phyloP scores from a whole-genome alignment of 2,329 filamentous ascomycete genomes.

The Monilinia fructigena region DNA sequence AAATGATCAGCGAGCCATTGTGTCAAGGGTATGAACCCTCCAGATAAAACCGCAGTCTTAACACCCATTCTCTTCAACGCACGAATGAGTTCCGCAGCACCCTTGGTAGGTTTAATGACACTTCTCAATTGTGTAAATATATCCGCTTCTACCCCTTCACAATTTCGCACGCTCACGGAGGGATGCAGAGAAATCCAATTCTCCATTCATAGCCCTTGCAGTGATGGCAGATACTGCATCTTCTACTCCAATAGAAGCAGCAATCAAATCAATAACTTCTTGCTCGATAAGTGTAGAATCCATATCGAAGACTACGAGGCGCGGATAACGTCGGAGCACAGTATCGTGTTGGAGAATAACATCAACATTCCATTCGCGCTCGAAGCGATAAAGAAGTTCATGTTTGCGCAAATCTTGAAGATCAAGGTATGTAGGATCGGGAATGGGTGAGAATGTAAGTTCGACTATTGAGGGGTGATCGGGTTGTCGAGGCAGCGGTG shows the following conservation, averaged over 20 bases:
- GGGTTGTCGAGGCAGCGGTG: slow-evolving; percentile 63
- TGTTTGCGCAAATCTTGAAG: slow-evolving; percentile 73
- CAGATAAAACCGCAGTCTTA: slow-evolving; percentile 86
- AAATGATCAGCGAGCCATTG: slow-evolving; percentile 79
- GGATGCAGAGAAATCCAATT: slow-evolving; percentile 85
- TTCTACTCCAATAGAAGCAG: slow-evolving; percentile 78
- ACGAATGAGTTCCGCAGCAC: slow-evolving; percentile 70
- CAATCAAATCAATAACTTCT: slow-evolving; percentile 95
- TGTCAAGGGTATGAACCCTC: slow-evolving; percentile 87
- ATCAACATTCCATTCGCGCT: slow-evolving; percentile 86
- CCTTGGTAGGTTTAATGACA: slow-evolving; percentile 76
- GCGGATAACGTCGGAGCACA: slow-evolving; percentile 74
- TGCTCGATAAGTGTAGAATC: slow-evolving; percentile 96
- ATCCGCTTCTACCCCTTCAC: slow-evolving; percentile 68
- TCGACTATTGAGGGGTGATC: slow-evolving; percentile 64
- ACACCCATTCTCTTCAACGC: slow-evolving; percentile 76
- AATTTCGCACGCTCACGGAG: slow-evolving; percentile 78
- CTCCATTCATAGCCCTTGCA: slow-evolving; percentile 89
- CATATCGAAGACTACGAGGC: slow-evolving; percentile 96
- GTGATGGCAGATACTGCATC: slow-evolving; percentile 86
- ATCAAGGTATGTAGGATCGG: slow-evolving; percentile 61
- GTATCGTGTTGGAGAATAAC: slow-evolving; percentile 73
- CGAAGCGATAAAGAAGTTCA: slow-evolving; percentile 78
- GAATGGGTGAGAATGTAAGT: slow-evolving; percentile 60
- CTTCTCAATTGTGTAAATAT: slow-evolving; percentile 77